Percentiles rank a stretch among this genome's conserved stretches.
Evolutionary conservation across 2,329 filamentous ascomycete species (phyloP).

Genomic region (Lasiodiplodia citricola): DNA sequence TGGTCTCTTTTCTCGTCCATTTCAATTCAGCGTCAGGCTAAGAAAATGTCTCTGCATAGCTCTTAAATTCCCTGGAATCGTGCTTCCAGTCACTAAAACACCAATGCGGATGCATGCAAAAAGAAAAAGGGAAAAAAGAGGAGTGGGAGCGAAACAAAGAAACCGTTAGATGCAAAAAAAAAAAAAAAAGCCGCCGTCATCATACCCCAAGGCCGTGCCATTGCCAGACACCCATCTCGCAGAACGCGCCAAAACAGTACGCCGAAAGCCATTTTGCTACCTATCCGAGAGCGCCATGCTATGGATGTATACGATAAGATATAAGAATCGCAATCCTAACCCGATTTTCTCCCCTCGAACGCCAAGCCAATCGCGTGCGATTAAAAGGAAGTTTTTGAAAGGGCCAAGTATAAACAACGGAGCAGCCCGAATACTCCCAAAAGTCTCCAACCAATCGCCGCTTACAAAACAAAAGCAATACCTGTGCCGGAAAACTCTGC

Average conservation of each 20-base stretch:
- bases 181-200: background rate
- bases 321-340: background rate
- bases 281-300: slow-evolving; percentile 14
- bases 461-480: background rate
- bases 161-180: background rate
- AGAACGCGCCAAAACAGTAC: background rate
- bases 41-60: background rate
- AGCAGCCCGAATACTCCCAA: background rate
- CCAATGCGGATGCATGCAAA: background rate
- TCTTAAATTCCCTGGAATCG: background rate
- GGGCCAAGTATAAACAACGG: background rate
- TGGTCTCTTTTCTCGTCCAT: background rate
- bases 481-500: background rate
- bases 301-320: background rate
- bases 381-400: background rate
- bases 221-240: background rate
- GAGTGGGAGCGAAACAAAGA: background rate
- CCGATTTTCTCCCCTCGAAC: background rate
- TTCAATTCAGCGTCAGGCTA: background rate
- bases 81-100: background rate
- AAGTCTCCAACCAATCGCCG: background rate
- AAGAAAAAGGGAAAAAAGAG: background rate
- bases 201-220: background rate
- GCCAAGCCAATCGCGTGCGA: background rate
- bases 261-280: background rate